Base-by-base conservation (phyloP, 371 early-diverging fungal genomes). In the Mucor plumbeus region DNA sequence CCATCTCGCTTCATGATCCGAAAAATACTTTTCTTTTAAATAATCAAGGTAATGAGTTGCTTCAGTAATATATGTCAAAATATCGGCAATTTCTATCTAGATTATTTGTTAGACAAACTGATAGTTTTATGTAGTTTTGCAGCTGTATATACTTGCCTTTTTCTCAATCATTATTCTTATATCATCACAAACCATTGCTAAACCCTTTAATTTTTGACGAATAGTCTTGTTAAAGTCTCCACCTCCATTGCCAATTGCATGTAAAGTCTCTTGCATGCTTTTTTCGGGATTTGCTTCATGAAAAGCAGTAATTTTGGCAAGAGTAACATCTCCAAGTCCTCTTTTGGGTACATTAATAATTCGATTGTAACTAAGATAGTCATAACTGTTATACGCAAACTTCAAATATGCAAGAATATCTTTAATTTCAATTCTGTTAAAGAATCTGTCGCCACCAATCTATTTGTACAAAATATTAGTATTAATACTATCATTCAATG, bases 291-390 rank as follows among this genome's bases (percentile, higher is more conserved):
- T 17, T 41, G 31, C 34, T 11, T 19, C n/a, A 34, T 36, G 38
- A 0, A n/a, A 8, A n/a, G 11, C 19, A 10, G 50, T 4, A 11
- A 89, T 77, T 41, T 68, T 69, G 3, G 61, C 38, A 15, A 80
- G 14, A 0, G 72, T 69, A 1, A 64, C 82, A 14, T 79, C 78
- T 1, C 89, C 89, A 34, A 90, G 58, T 15, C 81, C 78, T 54
- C 79, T 68, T 33, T 72, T 82, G 0, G 87, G 78, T 21, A 78
- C 80, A 36, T 81, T 78, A 59, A 90, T 64, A 40, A 83, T 76
- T 7, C 76, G 75, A 11, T 64, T 73, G 7, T 84, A 75, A 1
- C 87, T 83, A 5, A 72, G 36, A 8, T 70, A 67, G 57, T 90
- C 85, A 31, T 65, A 67, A 0, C 76, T 74, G 56, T 87, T 88